A percentile compares a stretch with the other conserved stretches of the same genome.
These are phyloP conservation scores for Cystofilobasidium macerans DNA, from an alignment of 768 basidiomycete species.

Conservation along the genomic window DNA sequence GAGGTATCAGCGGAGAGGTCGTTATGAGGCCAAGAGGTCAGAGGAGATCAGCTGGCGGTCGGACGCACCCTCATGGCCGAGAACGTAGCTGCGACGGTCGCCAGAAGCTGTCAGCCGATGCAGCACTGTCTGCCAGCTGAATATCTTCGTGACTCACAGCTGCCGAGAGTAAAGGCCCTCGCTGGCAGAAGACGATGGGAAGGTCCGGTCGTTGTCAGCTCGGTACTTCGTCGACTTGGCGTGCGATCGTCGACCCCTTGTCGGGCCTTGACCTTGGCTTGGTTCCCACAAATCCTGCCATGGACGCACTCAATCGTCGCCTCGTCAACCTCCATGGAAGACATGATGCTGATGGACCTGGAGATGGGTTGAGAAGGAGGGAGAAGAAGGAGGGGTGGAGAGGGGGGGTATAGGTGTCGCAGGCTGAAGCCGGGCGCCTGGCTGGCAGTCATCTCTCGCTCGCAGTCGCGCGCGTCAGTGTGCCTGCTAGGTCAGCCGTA, in stretches of 20 bases:
- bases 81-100: slow-evolving; percentile 87
- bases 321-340: slow-evolving; percentile 24
- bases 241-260: background rate
- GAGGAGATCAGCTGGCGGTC: background rate
- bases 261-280: background rate
- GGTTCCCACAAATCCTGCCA: background rate
- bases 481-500: too few relatives aligned
- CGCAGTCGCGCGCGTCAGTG: too few relatives aligned
- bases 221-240: too few relatives aligned
- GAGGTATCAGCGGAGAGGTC: too few relatives aligned
- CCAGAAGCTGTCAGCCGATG: too few relatives aligned
- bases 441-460: too few relatives aligned
- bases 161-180: slow-evolving; percentile 90
- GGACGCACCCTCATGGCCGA: slow-evolving; percentile 80
- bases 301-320: slow-evolving; percentile 19
- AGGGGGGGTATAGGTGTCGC: too few relatives aligned
- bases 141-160: slow-evolving; percentile 66
- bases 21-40: background rate
- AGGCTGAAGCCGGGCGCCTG: too few relatives aligned
- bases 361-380: background rate
- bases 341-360: background rate
- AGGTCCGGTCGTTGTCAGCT: slow-evolving; percentile 6
- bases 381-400: too few relatives aligned
- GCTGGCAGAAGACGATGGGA: slow-evolving; percentile 19
- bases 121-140: too few relatives aligned